phyloP scores from a whole-genome alignment of 129 eudicot species.

The Ambrosia trifida region DNA sequence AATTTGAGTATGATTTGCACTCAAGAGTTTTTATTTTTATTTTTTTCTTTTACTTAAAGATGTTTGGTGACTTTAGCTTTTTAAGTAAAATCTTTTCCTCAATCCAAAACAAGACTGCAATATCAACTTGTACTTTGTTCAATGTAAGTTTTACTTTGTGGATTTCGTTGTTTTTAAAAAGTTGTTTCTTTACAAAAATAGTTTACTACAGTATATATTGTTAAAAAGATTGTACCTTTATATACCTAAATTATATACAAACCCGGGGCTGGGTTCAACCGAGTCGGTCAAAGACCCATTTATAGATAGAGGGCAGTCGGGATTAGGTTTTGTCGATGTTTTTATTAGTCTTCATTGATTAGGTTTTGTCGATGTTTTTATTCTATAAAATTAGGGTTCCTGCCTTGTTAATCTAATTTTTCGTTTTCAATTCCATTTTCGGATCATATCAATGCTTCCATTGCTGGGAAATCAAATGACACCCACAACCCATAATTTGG shows the following conservation, averaged over 20 bases:
- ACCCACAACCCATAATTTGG: too few relatives aligned
- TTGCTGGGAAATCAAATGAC: too few relatives aligned
- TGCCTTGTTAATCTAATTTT: too few relatives aligned
- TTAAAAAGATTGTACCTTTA: not conserved
- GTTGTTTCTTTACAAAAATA: not conserved
- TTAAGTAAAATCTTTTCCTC: slow-evolving; percentile 14
- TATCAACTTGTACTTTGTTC: slow-evolving; percentile 21
- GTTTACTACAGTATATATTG: not conserved
- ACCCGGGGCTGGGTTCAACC: too few relatives aligned
- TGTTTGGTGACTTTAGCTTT: slow-evolving; percentile 27
- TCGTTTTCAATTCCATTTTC: too few relatives aligned
- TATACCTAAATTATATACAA: not conserved
- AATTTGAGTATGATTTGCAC: slow-evolving; percentile 5
- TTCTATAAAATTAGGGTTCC: too few relatives aligned
- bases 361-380: too few relatives aligned
- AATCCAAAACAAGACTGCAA: not conserved
- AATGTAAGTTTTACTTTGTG: slow-evolving; percentile 30
- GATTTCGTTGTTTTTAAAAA: not conserved
- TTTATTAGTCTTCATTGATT: too few relatives aligned
- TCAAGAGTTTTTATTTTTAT: not conserved
- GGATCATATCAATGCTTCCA: too few relatives aligned
- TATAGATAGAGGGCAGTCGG: too few relatives aligned
- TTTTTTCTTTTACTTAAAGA: slow-evolving; percentile 18
- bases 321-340: too few relatives aligned
- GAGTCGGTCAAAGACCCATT: too few relatives aligned